These are phyloP conservation scores for Wallacemonas sp. DNA, from an alignment of 208 protist genomes.

Conservation along the genomic window DNA sequence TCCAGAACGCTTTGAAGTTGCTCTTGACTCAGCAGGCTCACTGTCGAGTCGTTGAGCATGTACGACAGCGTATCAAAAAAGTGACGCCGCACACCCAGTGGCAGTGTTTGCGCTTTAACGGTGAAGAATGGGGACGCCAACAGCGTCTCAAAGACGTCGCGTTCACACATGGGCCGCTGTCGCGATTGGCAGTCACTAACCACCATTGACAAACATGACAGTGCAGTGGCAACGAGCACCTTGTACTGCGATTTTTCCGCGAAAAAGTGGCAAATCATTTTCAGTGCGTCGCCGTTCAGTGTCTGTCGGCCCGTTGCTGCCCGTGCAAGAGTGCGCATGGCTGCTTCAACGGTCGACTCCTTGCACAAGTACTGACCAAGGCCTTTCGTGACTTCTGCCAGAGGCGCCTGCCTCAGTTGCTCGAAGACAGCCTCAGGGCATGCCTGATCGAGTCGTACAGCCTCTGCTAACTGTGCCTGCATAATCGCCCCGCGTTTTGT, in stretches of 20 bases:
- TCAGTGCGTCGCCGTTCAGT: slow-evolving; percentile 35
- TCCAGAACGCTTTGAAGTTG: slow-evolving; percentile 47
- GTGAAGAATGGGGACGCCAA: slow-evolving; percentile 4
- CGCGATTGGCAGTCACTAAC: slow-evolving; percentile 27
- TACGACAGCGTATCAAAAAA: slow-evolving; percentile 26
- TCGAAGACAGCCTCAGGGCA: slow-evolving; percentile 29
- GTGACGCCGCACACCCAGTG: slow-evolving; percentile 18
- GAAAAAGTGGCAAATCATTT: slow-evolving; percentile 57
- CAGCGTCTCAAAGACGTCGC: slow-evolving; percentile 20
- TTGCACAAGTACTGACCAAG: slow-evolving; percentile 44
- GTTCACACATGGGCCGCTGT: slow-evolving; percentile 3
- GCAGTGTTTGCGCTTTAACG: neutral
- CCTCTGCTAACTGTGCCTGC: slow-evolving; percentile 25
- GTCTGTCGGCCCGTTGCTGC: slow-evolving; percentile 28
- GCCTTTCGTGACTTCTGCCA: slow-evolving; percentile 45
- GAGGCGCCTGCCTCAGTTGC: slow-evolving; percentile 37
- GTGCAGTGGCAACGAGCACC: slow-evolving; percentile 29
- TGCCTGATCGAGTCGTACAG: slow-evolving; percentile 27
- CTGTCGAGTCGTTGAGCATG: slow-evolving; percentile 25
- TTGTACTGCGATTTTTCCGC: slow-evolving; percentile 41
- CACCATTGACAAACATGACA: slow-evolving; percentile 39
- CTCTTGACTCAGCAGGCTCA: slow-evolving; percentile 7
- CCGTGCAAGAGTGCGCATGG: slow-evolving; percentile 44
- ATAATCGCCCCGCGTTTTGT: neutral
- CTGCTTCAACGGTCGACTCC: slow-evolving; percentile 37